Base-by-base conservation (phyloP, 2,329 filamentous ascomycete species). In the Nakataea oryzae region DNA sequence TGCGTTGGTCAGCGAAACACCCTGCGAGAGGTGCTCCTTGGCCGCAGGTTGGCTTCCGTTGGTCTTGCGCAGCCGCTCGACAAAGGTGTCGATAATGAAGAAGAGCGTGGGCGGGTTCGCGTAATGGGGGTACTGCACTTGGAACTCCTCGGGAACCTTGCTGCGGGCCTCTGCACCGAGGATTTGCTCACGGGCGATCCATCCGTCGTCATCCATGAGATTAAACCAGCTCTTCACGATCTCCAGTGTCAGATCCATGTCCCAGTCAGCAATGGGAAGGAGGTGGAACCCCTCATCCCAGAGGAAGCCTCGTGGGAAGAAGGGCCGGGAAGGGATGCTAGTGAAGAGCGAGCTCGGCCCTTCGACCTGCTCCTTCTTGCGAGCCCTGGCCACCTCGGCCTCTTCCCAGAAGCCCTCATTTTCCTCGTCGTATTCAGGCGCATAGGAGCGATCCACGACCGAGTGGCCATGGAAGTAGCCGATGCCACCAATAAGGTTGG, bases 281-380 rank as follows among this genome's bases (percentile, higher is more conserved):
- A 99, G 79, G 70, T 99, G 95, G 75, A 97, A 99, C 0, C 95
- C 95, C 74, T 99, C 95, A 69, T 99, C 95, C 95, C 95, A 99
- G 4, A 97, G 81, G 73, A 99, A 99, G 0, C 95, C 95, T 64
- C 95, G 84, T 1, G 95, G 95, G 76, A 99, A 99, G 79, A 99
- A 99, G 0, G 95, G 90, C 5, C 95, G 82, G 11, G 93, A 97
- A 0, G 95, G 95, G 62, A 97, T 88, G 69, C 87, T 91, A 8
- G 93, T 96, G 72, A 93, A 97, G 2, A 99, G 83, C 73, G 96
- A 91, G 62, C 88, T 90, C 1, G 93, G 91, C 0, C 91, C 91
- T 70, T 96, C 92, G 0, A 88, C 75, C 64, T 85, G 79, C 66
- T 92, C 86, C 65, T 85, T 76, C 62, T 85, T 86, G 63, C 86